Conservation (phyloP, 352 stramenopile species). For the Pythium dissotocum region DNA sequence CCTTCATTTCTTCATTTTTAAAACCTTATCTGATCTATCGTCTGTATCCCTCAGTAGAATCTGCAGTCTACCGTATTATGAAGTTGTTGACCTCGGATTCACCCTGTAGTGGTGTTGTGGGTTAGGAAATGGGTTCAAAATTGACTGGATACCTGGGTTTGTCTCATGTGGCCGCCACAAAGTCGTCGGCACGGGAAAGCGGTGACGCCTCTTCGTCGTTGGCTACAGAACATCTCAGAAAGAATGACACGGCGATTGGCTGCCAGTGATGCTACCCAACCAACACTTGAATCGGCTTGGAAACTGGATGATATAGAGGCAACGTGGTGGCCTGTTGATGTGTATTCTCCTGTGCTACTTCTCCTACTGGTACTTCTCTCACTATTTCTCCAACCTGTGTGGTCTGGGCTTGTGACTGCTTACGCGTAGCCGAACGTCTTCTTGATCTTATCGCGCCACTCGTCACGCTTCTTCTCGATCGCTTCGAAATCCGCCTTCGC, state of each 20-base stretch:
- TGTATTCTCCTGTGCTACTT: not conserved
- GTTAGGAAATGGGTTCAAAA: conserved; percentile 4
- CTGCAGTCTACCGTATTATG: too few relatives aligned
- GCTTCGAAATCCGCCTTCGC: conserved; percentile 11
- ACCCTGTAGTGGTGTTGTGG: not conserved
- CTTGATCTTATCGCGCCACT: not conserved
- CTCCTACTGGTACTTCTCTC: not conserved
- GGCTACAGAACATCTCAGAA: not conserved
- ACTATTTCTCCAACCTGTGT: not conserved
- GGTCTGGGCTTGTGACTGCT: not conserved
- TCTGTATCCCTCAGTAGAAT: too few relatives aligned
- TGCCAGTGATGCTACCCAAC: not conserved
- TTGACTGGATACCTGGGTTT: conserved; percentile 1
- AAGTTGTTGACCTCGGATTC: too few relatives aligned
- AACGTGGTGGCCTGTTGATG: too few relatives aligned
- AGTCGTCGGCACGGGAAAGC: not conserved
- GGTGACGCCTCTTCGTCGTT: not conserved
- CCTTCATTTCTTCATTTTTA: too few relatives aligned
- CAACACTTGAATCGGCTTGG: too few relatives aligned
- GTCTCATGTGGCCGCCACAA: conserved; percentile 1
- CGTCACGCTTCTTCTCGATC: not conserved
- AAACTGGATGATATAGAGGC: too few relatives aligned
- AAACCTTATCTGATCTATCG: too few relatives aligned
- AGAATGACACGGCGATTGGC: not conserved
- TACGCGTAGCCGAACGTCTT: conserved; percentile 17